Evolutionary conservation across 169 alveolate species (phyloP).

Genomic region (Cryptosporidium xiaoi): DNA sequence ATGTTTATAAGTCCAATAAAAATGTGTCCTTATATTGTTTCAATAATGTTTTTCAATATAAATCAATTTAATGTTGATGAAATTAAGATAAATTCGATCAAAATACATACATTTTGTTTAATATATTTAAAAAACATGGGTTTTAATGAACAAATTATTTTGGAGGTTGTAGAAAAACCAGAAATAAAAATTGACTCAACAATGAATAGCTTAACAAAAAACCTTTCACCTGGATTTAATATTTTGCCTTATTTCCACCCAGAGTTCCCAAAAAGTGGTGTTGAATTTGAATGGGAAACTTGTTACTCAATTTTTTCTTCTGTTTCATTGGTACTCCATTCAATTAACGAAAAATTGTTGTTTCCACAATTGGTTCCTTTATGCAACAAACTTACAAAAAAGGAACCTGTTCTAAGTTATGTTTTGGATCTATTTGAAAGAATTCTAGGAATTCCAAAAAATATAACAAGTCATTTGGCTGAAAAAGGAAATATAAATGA

Average conservation of each 20-base stretch:
- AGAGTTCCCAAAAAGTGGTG: constrained; percentile 16
- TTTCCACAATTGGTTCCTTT: constrained; percentile 43
- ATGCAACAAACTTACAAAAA: constrained; percentile 31
- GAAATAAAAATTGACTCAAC: not conserved
- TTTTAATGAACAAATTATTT: constrained; percentile 5
- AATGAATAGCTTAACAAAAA: constrained; percentile 1
- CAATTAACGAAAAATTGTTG: not conserved
- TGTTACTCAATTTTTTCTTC: constrained; percentile 50
- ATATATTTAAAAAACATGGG: constrained; percentile 50
- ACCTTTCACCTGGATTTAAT: constrained; percentile 33
- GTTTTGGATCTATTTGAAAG: constrained; percentile 22
- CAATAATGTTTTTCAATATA: constrained; percentile 34
- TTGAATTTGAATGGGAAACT: constrained; percentile 37
- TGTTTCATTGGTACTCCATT: constrained; percentile 29
- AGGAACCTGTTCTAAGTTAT: not conserved
- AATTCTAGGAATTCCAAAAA: constrained; percentile 30
- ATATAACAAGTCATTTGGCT: constrained; percentile 1
- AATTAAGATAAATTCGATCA: constrained; percentile 10
- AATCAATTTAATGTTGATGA: constrained; percentile 40
- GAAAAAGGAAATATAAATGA: constrained; percentile 12
- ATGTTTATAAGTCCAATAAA: constrained; percentile 44
- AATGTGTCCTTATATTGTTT: constrained; percentile 58
- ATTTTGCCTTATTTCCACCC: constrained; percentile 60
- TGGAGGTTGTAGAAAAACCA: constrained; percentile 23
- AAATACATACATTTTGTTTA: constrained; percentile 66